Base-by-base conservation (phyloP, 2,329 filamentous ascomycete genomes). In the Fragosphaeria purpurea region DNA sequence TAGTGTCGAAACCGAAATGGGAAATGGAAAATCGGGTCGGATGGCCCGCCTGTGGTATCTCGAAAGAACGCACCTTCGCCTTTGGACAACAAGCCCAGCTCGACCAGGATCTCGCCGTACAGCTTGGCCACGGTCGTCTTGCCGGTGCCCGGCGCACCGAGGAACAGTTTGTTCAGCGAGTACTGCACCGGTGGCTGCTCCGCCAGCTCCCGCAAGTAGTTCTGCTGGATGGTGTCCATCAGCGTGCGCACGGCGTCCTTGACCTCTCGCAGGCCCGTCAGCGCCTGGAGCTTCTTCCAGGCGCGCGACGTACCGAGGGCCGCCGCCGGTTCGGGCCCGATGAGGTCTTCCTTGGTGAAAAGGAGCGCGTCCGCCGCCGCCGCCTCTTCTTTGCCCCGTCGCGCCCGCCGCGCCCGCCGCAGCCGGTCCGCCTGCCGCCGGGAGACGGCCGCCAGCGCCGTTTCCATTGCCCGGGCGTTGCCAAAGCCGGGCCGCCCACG, bases 121-220 rank as follows among this genome's bases (percentile, higher is more conserved):
- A 88, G 64, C 60, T 85, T 87, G 0, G 83, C 86, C 0, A 90
- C 80, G 0, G 83, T 82, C 0, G 86, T 89, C 58, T 89, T 90
- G 0, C 86, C 85, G 0, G 86, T 90, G 0, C 86, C 86, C 0
- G 86, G 86, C 1, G 73, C 76, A 0, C 86, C 86, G 0, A 88
- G 60, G 50, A 90, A 87, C 2, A 88, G 77, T 7, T 74, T 71
- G 61, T 88, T 89, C 0, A 88, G 68, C 0, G 74, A 79, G 47
- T 79, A 80, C 48, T 82, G 66, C 0, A 88, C 66, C 0, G 73
- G 61, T 0, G 74, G 71, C 59, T 83, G 67, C 57, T 88, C 84
- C 0, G 68, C 57, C 0, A 89, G 64, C 58, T 89, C 86, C 0
- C 83, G 69, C 4, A 74, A 56, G 52, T 86, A 88, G 59, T 89